A percentile compares a stretch with the other conserved stretches of the same genome.
Evolutionary conservation across 2,329 filamentous ascomycete genomes (phyloP).

Genomic region (Claviceps quebecensis): DNA sequence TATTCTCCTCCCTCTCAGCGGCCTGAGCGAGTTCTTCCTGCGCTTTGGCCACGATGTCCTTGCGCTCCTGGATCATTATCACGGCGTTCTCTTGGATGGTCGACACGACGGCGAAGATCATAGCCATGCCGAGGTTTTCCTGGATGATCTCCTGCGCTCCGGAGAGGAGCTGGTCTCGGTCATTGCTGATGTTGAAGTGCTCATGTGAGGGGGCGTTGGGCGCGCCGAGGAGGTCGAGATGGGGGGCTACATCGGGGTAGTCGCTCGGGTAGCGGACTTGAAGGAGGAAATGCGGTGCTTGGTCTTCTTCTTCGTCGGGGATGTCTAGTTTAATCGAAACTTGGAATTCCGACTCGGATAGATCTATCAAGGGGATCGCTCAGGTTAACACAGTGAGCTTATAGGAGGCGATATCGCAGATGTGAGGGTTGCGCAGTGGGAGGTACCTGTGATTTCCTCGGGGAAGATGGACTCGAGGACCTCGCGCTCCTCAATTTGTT

Average conservation of each 20-base stretch:
- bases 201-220: slow-evolving; percentile 56
- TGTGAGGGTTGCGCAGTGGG: neutral
- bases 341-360: slow-evolving; percentile 80
- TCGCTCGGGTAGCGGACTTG: slow-evolving; percentile 78
- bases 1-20: slow-evolving; percentile 82
- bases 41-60: slow-evolving; percentile 45
- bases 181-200: slow-evolving; percentile 65
- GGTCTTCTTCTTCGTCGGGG: slow-evolving; percentile 43
- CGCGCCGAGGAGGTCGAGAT: slow-evolving; percentile 64
- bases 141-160: slow-evolving; percentile 62
- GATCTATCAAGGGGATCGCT: slow-evolving; percentile 39
- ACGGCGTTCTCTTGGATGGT: slow-evolving; percentile 86
- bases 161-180: slow-evolving; percentile 61
- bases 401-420: neutral
- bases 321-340: slow-evolving; percentile 77
- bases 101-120: slow-evolving; percentile 86
- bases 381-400: too few species aligned
- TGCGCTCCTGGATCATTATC: slow-evolving; percentile 61
- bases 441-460: slow-evolving; percentile 83
- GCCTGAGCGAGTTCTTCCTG: slow-evolving; percentile 40
- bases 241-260: slow-evolving; percentile 79
- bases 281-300: slow-evolving; percentile 61
- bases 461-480: slow-evolving; percentile 97
- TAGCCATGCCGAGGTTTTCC: slow-evolving; percentile 92
- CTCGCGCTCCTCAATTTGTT: slow-evolving; percentile 90